Evolutionary conservation across 495 filamentous ascomycete species (phyloP), one percentile per base, ranked within the genome.

Genomic region (Penicillium simplicissimum): DNA sequence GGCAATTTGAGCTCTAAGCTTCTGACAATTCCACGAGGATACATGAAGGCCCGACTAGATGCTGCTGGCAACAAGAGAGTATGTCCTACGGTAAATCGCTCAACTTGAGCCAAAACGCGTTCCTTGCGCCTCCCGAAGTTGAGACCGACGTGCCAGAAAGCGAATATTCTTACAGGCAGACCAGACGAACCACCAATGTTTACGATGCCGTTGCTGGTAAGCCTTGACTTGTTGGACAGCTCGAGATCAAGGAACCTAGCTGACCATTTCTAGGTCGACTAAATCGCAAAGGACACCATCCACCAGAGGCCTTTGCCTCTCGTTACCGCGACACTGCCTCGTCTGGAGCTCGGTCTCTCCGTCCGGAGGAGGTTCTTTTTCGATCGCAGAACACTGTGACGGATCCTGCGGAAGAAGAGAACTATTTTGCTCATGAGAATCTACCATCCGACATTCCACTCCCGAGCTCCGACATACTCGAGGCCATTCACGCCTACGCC

Each of bases 141-240:
- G 31, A 51, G 19, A 4, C 21, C 17, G 23, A 51, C 10, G 19
- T 28, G 3, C 37, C 38, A 14, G 49, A 62, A 35, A 52, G 55
- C 17, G 59, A 66, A 49, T 52, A 49, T 8, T 48, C 52, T 25
- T 42, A 42, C 45, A 63, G 40, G 67, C 43, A 33, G 58, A 43
- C 15, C 52, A 67, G 59, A 63, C 71, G 48, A 72, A 65, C 71
- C 34, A 79, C 81, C 19, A 91, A 79, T 47, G 74, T 96, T 34
- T 96, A 92, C 71, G 91, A 96, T 76, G 89, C 88, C 36, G 85
- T 93, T 47, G 91, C 90, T 60, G 90, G 91, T 91, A 76, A 61
- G 63, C 57, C 15, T 37, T 25, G 33, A 11, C 1, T 23, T 8
- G 17, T 34, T 25, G 31, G 11, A 59, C 54, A 56, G 28, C 42